Conservation (phyloP, 768 basidiomycete genomes). For the Serendipita sp. region DNA sequence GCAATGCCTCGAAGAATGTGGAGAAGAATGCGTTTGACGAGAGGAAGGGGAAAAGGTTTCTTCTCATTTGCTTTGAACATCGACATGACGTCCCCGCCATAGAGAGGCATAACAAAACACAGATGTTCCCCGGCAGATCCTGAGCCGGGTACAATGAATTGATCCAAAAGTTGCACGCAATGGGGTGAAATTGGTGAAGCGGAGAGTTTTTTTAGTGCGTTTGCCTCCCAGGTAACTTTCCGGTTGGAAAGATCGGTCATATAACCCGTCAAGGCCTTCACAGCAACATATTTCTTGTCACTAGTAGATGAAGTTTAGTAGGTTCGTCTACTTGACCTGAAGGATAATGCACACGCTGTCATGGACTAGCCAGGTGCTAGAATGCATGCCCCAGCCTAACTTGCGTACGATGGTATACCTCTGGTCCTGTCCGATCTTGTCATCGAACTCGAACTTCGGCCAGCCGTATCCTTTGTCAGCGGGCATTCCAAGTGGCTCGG, state of each 20-base stretch:
- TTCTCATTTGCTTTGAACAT: not conserved
- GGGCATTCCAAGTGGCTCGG: no score
- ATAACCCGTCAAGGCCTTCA: conserved; percentile 9
- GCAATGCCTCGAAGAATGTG: no score
- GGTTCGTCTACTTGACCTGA: not conserved
- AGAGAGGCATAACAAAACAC: conserved; percentile 7
- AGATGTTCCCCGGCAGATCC: conserved; percentile 1
- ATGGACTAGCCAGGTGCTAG: conserved; percentile 11
- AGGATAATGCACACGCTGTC: conserved; percentile 8
- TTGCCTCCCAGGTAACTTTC: not conserved
- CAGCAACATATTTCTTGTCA: conserved; percentile 7
- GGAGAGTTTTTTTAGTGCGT: not conserved
- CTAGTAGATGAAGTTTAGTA: not conserved
- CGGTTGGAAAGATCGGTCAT: not conserved
- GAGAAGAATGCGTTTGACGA: no score
- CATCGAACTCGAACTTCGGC: no score
- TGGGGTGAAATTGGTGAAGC: conserved; percentile 1
- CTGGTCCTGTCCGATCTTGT: no score
- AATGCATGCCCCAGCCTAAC: conserved; percentile 12
- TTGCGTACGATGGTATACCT: conserved; percentile 11
- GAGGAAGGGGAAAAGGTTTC: no score
- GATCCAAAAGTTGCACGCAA: conserved; percentile 5
- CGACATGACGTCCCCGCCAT: conserved; percentile 9
- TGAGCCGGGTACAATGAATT: not conserved
- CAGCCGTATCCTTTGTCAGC: no score